A percentile compares a stretch with the other conserved stretches of the same genome.
Conservation (phyloP, 768 basidiomycete species). For the Coprinellus micaceus region DNA sequence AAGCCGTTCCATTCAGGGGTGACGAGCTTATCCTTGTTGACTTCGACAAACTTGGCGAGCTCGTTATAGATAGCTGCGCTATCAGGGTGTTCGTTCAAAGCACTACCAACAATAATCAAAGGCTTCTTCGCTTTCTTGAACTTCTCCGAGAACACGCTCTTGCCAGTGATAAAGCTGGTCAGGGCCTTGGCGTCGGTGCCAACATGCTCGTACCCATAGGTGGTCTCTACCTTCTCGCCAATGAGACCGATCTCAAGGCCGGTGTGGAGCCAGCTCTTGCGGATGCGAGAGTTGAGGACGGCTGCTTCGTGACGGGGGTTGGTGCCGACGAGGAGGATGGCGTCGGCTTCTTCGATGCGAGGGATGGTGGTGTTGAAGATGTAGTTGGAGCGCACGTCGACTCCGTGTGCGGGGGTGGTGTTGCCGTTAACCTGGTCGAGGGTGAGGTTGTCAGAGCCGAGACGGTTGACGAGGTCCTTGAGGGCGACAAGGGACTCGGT, state of each 20-base stretch:
- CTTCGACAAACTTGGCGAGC: slow-evolving; percentile 75
- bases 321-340: slow-evolving; percentile 89
- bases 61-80: slow-evolving; percentile 73
- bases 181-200: slow-evolving; percentile 75
- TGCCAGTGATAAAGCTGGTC: slow-evolving; percentile 72
- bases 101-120: slow-evolving; percentile 89
- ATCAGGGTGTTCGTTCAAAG: slow-evolving; percentile 80
- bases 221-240: slow-evolving; percentile 86
- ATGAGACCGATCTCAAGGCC: slow-evolving; percentile 84
- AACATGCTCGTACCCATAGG: slow-evolving; percentile 91
- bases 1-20: slow-evolving; percentile 96
- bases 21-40: slow-evolving; percentile 69
- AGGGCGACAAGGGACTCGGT: slow-evolving; percentile 90
- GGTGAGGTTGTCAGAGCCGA: slow-evolving; percentile 92
- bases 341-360: slow-evolving; percentile 88
- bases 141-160: slow-evolving; percentile 75
- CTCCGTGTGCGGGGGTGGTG: slow-evolving; percentile 67
- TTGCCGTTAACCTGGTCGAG: slow-evolving; percentile 72
- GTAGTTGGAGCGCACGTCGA: slow-evolving; percentile 94
- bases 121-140: slow-evolving; percentile 90
- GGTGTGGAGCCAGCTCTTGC: slow-evolving; percentile 90
- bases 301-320: slow-evolving; percentile 97
- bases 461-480: slow-evolving; percentile 88
- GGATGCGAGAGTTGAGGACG: slow-evolving; percentile 93
- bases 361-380: slow-evolving; percentile 93